These are phyloP conservation scores for Bruguiera hainesii DNA, from an alignment of 441 rosid species.

Conservation along the genomic window DNA sequence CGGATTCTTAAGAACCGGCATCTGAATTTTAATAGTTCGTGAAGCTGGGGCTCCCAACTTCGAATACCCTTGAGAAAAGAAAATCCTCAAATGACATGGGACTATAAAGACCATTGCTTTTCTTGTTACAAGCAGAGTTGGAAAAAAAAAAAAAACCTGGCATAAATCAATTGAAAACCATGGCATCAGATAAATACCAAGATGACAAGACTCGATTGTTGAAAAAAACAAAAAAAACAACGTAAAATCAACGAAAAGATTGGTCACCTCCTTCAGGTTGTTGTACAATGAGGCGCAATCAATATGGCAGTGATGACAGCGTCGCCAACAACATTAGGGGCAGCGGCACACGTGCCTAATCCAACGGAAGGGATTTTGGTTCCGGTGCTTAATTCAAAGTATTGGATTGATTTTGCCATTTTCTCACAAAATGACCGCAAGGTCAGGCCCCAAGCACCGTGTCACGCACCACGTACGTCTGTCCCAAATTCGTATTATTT, in stretches of 20 bases:
- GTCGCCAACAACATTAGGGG: conserved; percentile 37
- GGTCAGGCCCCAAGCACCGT: conserved; percentile 7
- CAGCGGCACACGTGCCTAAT: conserved; percentile 54
- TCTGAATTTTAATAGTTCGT: conserved; percentile 16
- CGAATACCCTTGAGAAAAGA: conserved; percentile 17
- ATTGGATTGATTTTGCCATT: background rate
- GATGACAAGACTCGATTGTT: too few relatives aligned
- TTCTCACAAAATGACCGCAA: background rate
- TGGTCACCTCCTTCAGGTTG: conserved; percentile 64
- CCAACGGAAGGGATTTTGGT: conserved; percentile 50
- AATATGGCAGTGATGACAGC: conserved; percentile 44
- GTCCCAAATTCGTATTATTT: too few relatives aligned
- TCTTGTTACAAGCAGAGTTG: too few relatives aligned
- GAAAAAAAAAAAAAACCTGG: too few relatives aligned
- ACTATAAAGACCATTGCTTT: too few relatives aligned
- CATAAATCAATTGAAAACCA: too few relatives aligned
- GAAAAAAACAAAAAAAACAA: too few relatives aligned
- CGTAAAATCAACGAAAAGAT: too few relatives aligned
- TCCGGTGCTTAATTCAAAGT: conserved; percentile 52
- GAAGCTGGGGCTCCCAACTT: conserved; percentile 35
- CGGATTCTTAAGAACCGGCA: conserved; percentile 24
- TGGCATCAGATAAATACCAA: background rate
- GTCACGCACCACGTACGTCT: too few relatives aligned
- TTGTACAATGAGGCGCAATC: conserved; percentile 69
- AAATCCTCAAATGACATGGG: too few relatives aligned